A percentile compares a stretch with the other conserved stretches of the same genome.
phyloP scores from a whole-genome alignment of 257 asterid species.

The Solanum ahanhuiri region DNA sequence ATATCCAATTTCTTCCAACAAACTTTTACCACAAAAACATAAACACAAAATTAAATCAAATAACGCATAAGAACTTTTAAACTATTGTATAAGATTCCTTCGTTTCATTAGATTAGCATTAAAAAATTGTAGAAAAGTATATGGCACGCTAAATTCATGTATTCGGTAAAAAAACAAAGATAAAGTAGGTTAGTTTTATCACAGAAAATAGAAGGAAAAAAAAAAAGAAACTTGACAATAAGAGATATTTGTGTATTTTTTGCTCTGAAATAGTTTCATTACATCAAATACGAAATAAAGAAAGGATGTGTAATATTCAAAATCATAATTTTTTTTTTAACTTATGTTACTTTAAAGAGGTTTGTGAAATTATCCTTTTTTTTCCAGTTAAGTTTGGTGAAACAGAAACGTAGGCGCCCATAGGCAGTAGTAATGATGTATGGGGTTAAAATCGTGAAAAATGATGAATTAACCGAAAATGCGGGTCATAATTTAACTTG shows the following conservation, averaged over 20 bases:
- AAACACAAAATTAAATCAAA: too few relatives aligned
- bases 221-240: neutral
- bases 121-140: neutral
- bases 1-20: too few relatives aligned
- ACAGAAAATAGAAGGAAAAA: neutral
- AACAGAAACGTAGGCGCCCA: neutral
- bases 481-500: neutral
- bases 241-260: neutral
- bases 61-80: neutral
- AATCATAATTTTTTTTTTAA: too few relatives aligned
- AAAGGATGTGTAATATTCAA: too few relatives aligned
- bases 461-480: neutral
- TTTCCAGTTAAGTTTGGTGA: neutral
- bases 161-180: neutral
- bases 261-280: too few relatives aligned
- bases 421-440: neutral
- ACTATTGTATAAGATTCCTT: neutral
- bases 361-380: neutral
- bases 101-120: neutral
- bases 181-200: neutral
- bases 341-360: neutral
- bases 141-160: neutral
- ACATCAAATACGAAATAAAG: too few relatives aligned
- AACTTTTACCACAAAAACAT: too few relatives aligned
- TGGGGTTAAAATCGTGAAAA: neutral